phyloP scores from a whole-genome alignment of 2,329 filamentous ascomycete species.

The Penicillium griseofulvum region DNA sequence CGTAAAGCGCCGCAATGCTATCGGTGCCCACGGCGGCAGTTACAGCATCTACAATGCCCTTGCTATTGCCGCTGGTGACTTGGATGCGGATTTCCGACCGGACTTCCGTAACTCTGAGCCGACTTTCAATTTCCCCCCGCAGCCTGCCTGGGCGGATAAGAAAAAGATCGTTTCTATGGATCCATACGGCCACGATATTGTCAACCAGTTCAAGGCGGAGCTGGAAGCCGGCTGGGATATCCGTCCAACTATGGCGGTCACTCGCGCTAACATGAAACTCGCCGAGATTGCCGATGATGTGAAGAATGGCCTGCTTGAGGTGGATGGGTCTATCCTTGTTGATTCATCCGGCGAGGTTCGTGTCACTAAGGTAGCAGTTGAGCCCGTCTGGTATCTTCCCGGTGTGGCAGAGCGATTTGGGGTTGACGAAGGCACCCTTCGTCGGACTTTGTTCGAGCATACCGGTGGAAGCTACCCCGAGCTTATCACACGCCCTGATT shows the following conservation, averaged over 20 bases:
- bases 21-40: slow-evolving; percentile 77
- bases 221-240: slow-evolving; percentile 73
- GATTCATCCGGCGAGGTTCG: slow-evolving; percentile 83
- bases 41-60: slow-evolving; percentile 96
- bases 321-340: slow-evolving; percentile 86
- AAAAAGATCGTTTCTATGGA: slow-evolving; percentile 99
- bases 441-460: slow-evolving; percentile 87
- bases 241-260: slow-evolving; percentile 86
- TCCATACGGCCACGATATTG: slow-evolving; percentile 84
- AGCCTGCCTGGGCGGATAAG: slow-evolving; percentile 81
- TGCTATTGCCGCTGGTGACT: slow-evolving; percentile 85
- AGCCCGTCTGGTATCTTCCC: slow-evolving; percentile 86
- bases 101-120: slow-evolving; percentile 86
- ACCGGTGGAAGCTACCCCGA: slow-evolving; percentile 96
- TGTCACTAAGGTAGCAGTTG: slow-evolving; percentile 95
- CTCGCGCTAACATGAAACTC: slow-evolving; percentile 93
- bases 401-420: slow-evolving; percentile 90
- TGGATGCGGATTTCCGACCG: slow-evolving; percentile 75
- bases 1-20: slow-evolving; percentile 49
- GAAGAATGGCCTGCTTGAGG: slow-evolving; percentile 67
- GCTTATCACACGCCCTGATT: slow-evolving; percentile 88
- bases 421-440: slow-evolving; percentile 81
- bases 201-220: slow-evolving; percentile 72
- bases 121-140: slow-evolving; percentile 82
- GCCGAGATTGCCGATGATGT: slow-evolving; percentile 92